Evolutionary conservation across 2,329 filamentous ascomycete genomes (phyloP), one percentile per base, ranked within the genome.

Genomic region (Sphaerulina musiva): DNA sequence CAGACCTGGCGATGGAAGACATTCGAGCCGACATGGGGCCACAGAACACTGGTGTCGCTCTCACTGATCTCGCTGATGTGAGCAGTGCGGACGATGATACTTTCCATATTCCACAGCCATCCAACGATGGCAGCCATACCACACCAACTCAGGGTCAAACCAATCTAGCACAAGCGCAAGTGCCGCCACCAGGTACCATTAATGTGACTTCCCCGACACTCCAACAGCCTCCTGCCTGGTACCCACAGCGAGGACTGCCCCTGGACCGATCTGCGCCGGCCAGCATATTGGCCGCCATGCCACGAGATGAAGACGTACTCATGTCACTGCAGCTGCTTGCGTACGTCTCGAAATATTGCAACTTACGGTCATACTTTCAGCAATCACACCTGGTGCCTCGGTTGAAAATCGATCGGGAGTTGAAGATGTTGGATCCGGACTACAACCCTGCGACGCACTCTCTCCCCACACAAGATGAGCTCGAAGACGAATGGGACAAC

Each of bases 311-410:
- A 71, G 93, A 98, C 66, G 93, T 98, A 2, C 78, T 98, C 59
- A 96, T 98, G 92, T 96, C 93, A 5, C 79, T 98, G 38, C 93
- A 98, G 72, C 81, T 98, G 17, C 80, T 98, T 44, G 93, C 93
- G 12, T 98, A 98, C 69, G 92, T 98, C 53, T 96, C 91, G 23
- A 98, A 98, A 72, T 98, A 98, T 73, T 97, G 93, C 78, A 95
- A 95, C 64, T 81, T 98, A 31, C 84, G 93, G 14, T 86, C 89
- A 4, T 98, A 96, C 71, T 98, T 98, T 70, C 93, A 98, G 68
- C 82, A 87, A 70, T 95, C 91, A 39, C 93, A 98, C 66, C 78
- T 97, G 9, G 93, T 98, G 4, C 93, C 93, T 0, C 87, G 85
- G 59, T 83, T 98, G 48, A 91, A 91, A 70, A 92, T 98, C 62